Percentiles rank a stretch among this genome's conserved stretches.
phyloP scores from a whole-genome alignment of 129 eudicot species.

The Centella asiatica region DNA sequence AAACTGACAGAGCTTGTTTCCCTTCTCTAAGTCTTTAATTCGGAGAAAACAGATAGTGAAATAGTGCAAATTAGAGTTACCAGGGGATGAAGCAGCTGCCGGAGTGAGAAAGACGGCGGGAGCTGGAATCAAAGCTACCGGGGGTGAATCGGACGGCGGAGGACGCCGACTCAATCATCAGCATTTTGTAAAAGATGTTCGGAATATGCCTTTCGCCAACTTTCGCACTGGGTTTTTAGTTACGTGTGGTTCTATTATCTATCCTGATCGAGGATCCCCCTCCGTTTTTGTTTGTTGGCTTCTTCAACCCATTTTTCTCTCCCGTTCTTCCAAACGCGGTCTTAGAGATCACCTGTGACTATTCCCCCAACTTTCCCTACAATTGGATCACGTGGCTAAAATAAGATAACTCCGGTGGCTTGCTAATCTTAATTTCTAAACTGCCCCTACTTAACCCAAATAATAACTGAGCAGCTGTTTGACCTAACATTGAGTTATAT shows the following conservation, averaged over 20 bases:
- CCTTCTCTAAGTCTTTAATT: not conserved
- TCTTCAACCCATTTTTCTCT: not conserved
- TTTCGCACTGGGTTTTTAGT: constrained; percentile 12
- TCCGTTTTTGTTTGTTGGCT: not conserved
- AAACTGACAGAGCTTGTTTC: not conserved
- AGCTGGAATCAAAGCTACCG: constrained; percentile 29
- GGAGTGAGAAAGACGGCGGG: constrained; percentile 41
- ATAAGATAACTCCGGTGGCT: too few relatives aligned
- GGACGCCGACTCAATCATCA: constrained; percentile 52
- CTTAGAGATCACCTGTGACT: not conserved
- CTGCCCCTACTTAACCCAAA: not conserved
- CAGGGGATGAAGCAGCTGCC: constrained; percentile 38
- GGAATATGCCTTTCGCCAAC: constrained; percentile 4
- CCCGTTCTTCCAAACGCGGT: not conserved
- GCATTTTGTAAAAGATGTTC: constrained; percentile 41
- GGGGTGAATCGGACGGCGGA: constrained; percentile 49
- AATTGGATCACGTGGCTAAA: not conserved
- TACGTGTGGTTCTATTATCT: constrained; percentile 30
- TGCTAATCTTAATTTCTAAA: not conserved
- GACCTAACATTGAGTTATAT: too few relatives aligned
- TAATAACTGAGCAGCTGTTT: not conserved
- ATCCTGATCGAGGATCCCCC: constrained; percentile 21
- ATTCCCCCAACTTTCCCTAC: not conserved
- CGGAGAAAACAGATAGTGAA: not conserved
- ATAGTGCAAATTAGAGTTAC: constrained; percentile 17